phyloP scores from a whole-genome alignment of 2,329 filamentous ascomycete genomes.

The Alternaria ventricosa region DNA sequence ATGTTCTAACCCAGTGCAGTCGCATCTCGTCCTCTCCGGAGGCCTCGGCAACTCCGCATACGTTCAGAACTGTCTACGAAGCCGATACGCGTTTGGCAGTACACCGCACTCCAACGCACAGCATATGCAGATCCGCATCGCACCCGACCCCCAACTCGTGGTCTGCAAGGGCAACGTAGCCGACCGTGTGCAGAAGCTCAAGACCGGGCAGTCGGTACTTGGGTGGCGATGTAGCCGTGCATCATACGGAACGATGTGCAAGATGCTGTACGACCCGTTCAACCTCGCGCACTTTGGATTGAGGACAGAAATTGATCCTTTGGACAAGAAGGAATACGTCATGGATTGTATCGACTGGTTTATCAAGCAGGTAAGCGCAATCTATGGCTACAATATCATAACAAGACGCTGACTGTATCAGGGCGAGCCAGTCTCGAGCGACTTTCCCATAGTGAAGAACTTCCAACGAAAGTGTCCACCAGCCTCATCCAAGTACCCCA shows the following conservation, averaged over 20 bases:
- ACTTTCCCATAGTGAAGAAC: slow-evolving; percentile 21
- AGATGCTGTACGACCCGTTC: slow-evolving; percentile 42
- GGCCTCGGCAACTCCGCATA: slow-evolving; percentile 53
- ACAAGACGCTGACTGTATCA: slow-evolving; percentile 20
- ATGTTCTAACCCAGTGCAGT: not conserved
- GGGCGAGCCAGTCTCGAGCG: slow-evolving; percentile 28
- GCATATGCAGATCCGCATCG: slow-evolving; percentile 37
- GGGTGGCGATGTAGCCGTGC: slow-evolving; percentile 46
- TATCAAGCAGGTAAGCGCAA: slow-evolving; percentile 28
- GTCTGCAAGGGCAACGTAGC: slow-evolving; percentile 59
- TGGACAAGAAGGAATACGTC: slow-evolving; percentile 47
- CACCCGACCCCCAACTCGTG: slow-evolving; percentile 61
- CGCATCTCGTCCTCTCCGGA: slow-evolving; percentile 51
- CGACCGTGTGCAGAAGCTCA: slow-evolving; percentile 56
- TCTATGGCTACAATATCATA: no score
- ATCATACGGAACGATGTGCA: slow-evolving; percentile 46
- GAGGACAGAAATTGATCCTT: slow-evolving; percentile 29
- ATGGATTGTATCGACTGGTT: slow-evolving; percentile 47
- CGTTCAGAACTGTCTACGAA: slow-evolving; percentile 44
- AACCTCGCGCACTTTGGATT: slow-evolving; percentile 34
- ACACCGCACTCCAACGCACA: slow-evolving; percentile 23
- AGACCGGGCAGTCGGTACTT: slow-evolving; percentile 52
- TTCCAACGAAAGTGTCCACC: slow-evolving; percentile 34
- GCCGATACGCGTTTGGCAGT: slow-evolving; percentile 37
- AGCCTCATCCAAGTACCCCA: slow-evolving; percentile 11